Evolutionary conservation across 306 rosid genomes (phyloP), one percentile per base, ranked within the genome.

Genomic region (Albizia julibrissin): DNA sequence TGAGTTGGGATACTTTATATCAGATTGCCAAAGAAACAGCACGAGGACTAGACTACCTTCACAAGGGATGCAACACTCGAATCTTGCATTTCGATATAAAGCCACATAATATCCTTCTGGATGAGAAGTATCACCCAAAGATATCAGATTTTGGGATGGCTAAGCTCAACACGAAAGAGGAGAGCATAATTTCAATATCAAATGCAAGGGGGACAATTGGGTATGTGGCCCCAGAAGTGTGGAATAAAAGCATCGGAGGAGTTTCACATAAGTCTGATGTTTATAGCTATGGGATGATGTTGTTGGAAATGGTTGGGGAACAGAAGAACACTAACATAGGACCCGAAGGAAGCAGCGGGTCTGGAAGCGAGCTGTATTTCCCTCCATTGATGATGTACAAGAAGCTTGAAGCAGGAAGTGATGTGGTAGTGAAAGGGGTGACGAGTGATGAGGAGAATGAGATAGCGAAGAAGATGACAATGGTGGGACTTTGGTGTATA

Each of bases 401-500:
- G 40, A 82, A 42, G 18, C 81, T 86, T 8, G 40, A 80, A 33
- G 27, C 3, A 1, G 72, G 66, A 9, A 83, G 43, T 27, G 52
- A 65, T 39, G 33, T 83, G 13, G 82, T 59, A 1, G 27, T 21
- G 44, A 26, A 31, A 5, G 58, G n/a, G 5, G 24, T 5, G 5
- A 61, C 44, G 47, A 80, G 46, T 1, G 56, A 14, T 0, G 80
- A 80, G n/a, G 82, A 86, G 73, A 80, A 72, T 33, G 75, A 70
- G 37, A 15, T 72, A 0, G 83, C 74, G 2, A 86, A 83, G 78
- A 86, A 58, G 59, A 66, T 86, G 83, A 37, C 24, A 5, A 18
- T 86, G 69, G 89, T 86, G 21, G 87, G 89, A 5, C 13, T 83
- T 31, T 86, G 85, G 87, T 83, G 89, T 77, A 76, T 86, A 21